Conservation (phyloP, 495 filamentous ascomycete species). For the Podospora anserina region DNA sequence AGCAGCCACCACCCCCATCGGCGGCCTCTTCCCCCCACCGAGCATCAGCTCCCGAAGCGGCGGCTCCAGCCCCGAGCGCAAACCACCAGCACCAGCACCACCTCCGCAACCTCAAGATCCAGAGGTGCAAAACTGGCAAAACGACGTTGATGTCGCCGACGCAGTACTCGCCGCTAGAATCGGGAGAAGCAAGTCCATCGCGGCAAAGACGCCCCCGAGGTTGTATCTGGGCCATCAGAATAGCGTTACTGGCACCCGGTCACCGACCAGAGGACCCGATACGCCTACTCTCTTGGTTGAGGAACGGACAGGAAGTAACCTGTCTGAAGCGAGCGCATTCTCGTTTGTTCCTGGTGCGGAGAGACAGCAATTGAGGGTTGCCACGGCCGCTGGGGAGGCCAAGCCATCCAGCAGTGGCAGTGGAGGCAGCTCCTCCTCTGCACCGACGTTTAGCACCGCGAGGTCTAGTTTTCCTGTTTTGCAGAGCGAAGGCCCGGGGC, state of each 20-base stretch:
- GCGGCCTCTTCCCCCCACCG: slow-evolving; percentile 8
- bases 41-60: slow-evolving; percentile 20
- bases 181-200: slow-evolving; percentile 19
- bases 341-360: slow-evolving; percentile 29
- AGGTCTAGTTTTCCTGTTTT: slow-evolving; percentile 57
- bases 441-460: slow-evolving; percentile 68
- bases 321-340: slow-evolving; percentile 42
- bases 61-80: slow-evolving; percentile 20
- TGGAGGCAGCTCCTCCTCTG: slow-evolving; percentile 34
- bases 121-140: slow-evolving; percentile 60
- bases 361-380: slow-evolving; percentile 21
- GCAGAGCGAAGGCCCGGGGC: slow-evolving; percentile 62
- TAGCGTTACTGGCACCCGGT: not conserved
- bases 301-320: slow-evolving; percentile 36
- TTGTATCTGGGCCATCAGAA: not conserved
- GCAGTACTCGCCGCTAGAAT: slow-evolving; percentile 38
- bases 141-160: slow-evolving; percentile 56
- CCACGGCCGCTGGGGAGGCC: not conserved
- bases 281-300: slow-evolving; percentile 19
- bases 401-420: slow-evolving; percentile 13
- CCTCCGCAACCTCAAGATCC: slow-evolving; percentile 34
- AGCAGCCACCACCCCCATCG: not conserved
- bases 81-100: not conserved
- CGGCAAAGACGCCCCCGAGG: slow-evolving; percentile 12
- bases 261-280: slow-evolving; percentile 1